These are phyloP conservation scores for Jaminaea rosea DNA, from an alignment of 1,284 basidiomycete species.

Conservation along the genomic window DNA sequence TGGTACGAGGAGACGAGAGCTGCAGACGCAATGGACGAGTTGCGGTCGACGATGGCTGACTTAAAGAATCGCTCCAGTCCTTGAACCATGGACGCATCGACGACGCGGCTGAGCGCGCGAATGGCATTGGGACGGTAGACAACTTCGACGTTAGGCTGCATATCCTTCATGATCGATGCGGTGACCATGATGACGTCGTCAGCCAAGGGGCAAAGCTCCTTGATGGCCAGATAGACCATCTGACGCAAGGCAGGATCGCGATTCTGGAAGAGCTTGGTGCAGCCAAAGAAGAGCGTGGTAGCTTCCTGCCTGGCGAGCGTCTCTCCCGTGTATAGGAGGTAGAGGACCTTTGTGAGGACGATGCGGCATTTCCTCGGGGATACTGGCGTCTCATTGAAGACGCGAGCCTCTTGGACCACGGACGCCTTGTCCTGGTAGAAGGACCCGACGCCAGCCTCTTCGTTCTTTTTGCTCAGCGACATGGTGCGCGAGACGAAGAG, in stretches of 20 bases:
- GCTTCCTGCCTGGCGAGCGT: slow-evolving; percentile 92
- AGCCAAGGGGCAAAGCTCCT: slow-evolving; percentile 88
- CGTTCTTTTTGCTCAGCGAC: slow-evolving; percentile 46
- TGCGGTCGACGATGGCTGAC: slow-evolving; percentile 95
- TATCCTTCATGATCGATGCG: slow-evolving; percentile 99
- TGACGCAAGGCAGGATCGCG: slow-evolving; percentile 96
- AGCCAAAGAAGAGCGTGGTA: slow-evolving; percentile 95
- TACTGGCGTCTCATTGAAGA: slow-evolving; percentile 98
- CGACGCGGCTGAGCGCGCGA: slow-evolving; percentile 87
- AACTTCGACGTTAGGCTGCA: slow-evolving; percentile 97
- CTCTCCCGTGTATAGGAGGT: slow-evolving; percentile 92
- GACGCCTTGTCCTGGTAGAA: slow-evolving; percentile 46
- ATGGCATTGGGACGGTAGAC: slow-evolving; percentile 98
- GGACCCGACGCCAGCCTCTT: slow-evolving; percentile 31
- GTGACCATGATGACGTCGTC: slow-evolving; percentile 99
- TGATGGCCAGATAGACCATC: slow-evolving; percentile 97
- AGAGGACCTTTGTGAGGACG: slow-evolving; percentile 89
- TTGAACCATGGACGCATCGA: slow-evolving; percentile 96
- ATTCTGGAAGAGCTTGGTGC: slow-evolving; percentile 97
- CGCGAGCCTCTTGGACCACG: slow-evolving; percentile 76
- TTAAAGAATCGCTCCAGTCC: slow-evolving; percentile 99
- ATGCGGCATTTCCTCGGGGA: slow-evolving; percentile 78
- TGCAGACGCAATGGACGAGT: slow-evolving; percentile 87
- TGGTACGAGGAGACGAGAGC: slow-evolving; percentile 96
- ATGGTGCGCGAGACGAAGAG: no score